These are phyloP conservation scores for Aspergillus sp. DNA, from an alignment of 2,329 filamentous ascomycete species.

Conservation along the genomic window DNA sequence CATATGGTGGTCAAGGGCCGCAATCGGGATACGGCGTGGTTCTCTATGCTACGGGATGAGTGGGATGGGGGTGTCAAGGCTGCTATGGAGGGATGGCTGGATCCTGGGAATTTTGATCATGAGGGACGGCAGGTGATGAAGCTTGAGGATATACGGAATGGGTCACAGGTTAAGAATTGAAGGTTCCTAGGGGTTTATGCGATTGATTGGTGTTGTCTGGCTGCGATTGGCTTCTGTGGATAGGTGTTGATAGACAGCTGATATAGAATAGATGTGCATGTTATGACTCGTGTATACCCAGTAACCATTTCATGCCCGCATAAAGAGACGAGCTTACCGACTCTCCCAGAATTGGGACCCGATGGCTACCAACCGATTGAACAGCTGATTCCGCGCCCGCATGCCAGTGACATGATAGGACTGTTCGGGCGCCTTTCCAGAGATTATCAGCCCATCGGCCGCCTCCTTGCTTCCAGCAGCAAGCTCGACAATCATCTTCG, in stretches of 20 bases:
- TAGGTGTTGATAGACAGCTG: no score
- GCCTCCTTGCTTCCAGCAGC: slow-evolving; percentile 67
- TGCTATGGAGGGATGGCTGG: slow-evolving; percentile 56
- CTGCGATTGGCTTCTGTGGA: no score
- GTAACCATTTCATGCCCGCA: no score
- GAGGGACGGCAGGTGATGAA: slow-evolving; percentile 48
- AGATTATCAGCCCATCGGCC: slow-evolving; percentile 70
- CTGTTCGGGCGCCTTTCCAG: slow-evolving; percentile 53
- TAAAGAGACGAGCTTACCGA: slow-evolving; percentile 49
- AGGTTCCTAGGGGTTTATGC: no score
- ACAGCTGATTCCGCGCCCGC: slow-evolving; percentile 71
- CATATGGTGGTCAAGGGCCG: slow-evolving; percentile 61
- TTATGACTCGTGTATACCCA: no score
- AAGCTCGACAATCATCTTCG: slow-evolving; percentile 79
- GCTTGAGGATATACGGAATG: background rate
- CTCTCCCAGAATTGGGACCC: slow-evolving; percentile 81
- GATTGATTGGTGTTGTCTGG: no score
- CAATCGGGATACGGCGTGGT: slow-evolving; percentile 61
- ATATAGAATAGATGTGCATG: no score
- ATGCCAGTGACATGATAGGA: slow-evolving; percentile 68
- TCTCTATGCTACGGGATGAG: slow-evolving; percentile 58
- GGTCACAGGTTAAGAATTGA: background rate
- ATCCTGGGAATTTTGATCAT: slow-evolving; percentile 55
- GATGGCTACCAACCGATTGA: slow-evolving; percentile 75
- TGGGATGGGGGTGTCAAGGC: slow-evolving; percentile 59